These are phyloP conservation scores for Echinochloa phyllopogon DNA, from an alignment of 176 grass and related monocot species.

Conservation along the genomic window DNA sequence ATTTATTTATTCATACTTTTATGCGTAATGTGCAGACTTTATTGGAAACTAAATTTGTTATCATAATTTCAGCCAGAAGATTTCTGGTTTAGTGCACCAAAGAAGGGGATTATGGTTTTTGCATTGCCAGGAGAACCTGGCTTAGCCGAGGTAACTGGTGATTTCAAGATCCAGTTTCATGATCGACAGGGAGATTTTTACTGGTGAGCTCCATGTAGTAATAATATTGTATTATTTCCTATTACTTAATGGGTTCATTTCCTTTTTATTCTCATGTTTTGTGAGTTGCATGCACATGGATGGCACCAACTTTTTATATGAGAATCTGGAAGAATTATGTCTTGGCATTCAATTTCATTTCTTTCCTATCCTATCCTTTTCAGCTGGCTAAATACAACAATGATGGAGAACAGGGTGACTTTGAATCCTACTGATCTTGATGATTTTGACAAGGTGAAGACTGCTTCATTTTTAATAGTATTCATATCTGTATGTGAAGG, in stretches of 20 bases:
- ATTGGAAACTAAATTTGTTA: conserved; percentile 38
- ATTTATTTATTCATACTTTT: conserved; percentile 18
- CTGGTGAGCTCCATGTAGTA: conserved; percentile 61
- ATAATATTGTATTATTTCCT: conserved; percentile 36
- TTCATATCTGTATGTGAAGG: conserved; percentile 9
- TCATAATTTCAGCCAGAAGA: conserved; percentile 95
- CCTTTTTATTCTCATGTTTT: conserved; percentile 17
- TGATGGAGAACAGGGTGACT: conserved; percentile 91
- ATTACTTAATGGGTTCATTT: conserved; percentile 29
- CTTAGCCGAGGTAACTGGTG: conserved; percentile 81
- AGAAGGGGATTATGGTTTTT: conserved; percentile 98
- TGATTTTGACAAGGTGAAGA: conserved; percentile 95
- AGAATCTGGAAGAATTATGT: background rate
- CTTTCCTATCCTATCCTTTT: conserved; percentile 27
- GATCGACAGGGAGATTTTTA: conserved; percentile 97
- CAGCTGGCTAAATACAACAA: conserved; percentile 99
- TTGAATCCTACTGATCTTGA: conserved; percentile 86
- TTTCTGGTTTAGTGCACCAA: conserved; percentile 99
- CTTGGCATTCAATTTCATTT: conserved; percentile 32
- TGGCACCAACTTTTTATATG: conserved; percentile 34
- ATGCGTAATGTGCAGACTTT: conserved; percentile 7
- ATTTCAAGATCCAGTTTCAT: conserved; percentile 99
- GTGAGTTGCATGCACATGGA: conserved; percentile 10
- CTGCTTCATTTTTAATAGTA: conserved; percentile 23
- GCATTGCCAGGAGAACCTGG: conserved; percentile 95